Conservation (phyloP, 345 rosid genomes). For the Bruguiera parviflora region DNA sequence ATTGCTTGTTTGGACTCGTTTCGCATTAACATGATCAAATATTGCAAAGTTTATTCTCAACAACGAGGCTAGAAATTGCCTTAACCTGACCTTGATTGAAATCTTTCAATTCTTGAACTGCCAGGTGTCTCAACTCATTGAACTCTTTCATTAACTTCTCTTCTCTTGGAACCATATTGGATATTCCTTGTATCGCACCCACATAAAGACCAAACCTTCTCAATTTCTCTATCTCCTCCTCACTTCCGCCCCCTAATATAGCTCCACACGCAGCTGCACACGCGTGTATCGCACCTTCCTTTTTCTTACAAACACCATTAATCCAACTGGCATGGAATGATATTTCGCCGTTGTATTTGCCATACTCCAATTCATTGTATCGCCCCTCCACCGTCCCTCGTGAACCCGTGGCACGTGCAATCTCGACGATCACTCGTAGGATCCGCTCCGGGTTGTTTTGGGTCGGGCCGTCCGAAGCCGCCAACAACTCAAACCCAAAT, state of each 20-base stretch:
- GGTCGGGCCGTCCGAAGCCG: slow-evolving; percentile 19
- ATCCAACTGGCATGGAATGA: neutral
- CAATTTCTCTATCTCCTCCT: slow-evolving; percentile 48
- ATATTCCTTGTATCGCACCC: slow-evolving; percentile 42
- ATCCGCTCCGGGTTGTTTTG: slow-evolving; percentile 25
- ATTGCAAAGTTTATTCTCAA: too few species aligned
- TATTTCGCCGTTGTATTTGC: neutral
- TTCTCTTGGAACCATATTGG: neutral
- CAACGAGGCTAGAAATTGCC: slow-evolving; percentile 23
- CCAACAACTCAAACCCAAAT: slow-evolving; percentile 47
- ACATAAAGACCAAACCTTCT: slow-evolving; percentile 43
- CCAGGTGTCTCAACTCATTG: slow-evolving; percentile 28
- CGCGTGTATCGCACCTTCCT: slow-evolving; percentile 45
- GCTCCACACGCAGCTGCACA: slow-evolving; percentile 63
- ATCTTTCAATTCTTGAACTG: slow-evolving; percentile 27
- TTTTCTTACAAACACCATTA: slow-evolving; percentile 25
- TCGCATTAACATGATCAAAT: too few species aligned
- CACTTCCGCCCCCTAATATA: slow-evolving; percentile 58
- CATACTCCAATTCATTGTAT: slow-evolving; percentile 17
- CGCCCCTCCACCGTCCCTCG: slow-evolving; percentile 42
- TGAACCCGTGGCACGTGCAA: slow-evolving; percentile 47
- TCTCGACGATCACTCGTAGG: slow-evolving; percentile 45
- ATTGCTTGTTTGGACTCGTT: too few species aligned
- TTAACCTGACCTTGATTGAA: slow-evolving; percentile 30
- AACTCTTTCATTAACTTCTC: slow-evolving; percentile 8